Evolutionary conservation across 768 basidiomycete species (phyloP), one percentile per base, ranked within the genome.

Genomic region (Porphyrellus cyaneotinctus): DNA sequence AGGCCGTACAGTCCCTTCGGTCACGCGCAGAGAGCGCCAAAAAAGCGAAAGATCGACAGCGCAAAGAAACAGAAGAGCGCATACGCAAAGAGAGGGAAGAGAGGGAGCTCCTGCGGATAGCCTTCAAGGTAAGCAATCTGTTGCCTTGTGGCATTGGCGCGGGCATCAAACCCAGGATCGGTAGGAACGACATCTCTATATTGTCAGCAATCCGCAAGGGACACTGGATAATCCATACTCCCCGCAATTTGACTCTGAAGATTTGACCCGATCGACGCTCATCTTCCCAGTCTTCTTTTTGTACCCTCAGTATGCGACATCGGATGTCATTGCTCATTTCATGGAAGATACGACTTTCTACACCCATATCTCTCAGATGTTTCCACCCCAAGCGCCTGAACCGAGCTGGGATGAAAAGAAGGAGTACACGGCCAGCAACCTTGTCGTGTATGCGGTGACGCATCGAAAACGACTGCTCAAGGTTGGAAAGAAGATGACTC

Each of bases 221-320:
- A 75, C 77, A 26, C 72, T 76, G 35, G 74, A 74, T 47, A 83
- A 79, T 61, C 82, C 82, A 8, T 84, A 81, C 63, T 69, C 72
- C 46, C 84, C 89, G 9, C 78, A 80, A 50, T 87, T 87, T 61
- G 85, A 88, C 63, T 65, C 78, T 3, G 82, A 86, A 55, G 87
- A 85, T 69, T 65, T 81, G 51, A 72, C 82, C 51, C 58, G 77
- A 58, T 65, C 68, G 55, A 84, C 83, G 0, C 77, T 95, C 13
- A 70, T 95, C 56, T 67, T 97, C 65, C 95, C 97, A 2, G 85
- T 88, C 37, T 91, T 97, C 75, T 88, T 98, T 71, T 78, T 97
- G 54, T 97, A 97, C 70, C 97, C 97, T 7, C 86, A 92, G 66
- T 78, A 93, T 58, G 82, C 85, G 12, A 91, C 83, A 6, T 91